A percentile compares a stretch with the other conserved stretches of the same genome.
phyloP scores from a whole-genome alignment of 2,329 filamentous ascomycete species.

The Fusarium metavorans region DNA sequence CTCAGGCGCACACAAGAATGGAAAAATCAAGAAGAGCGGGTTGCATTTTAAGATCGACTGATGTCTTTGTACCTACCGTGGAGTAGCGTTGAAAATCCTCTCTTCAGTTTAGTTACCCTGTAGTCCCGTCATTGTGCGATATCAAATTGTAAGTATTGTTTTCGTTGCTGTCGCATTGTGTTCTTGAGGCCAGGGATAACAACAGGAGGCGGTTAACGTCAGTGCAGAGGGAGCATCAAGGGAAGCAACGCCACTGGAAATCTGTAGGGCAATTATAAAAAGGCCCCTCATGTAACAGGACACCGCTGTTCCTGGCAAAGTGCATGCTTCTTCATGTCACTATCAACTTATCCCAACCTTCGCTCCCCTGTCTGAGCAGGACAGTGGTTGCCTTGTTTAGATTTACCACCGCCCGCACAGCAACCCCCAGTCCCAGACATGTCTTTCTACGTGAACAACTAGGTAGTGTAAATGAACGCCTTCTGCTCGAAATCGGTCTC shows the following conservation, averaged over 20 bases:
- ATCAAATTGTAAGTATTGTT: neutral
- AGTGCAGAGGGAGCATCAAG: neutral
- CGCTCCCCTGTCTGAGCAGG: neutral
- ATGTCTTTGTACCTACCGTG: neutral
- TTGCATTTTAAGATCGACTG: neutral
- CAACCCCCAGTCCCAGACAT: neutral
- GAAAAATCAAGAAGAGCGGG: too few species aligned
- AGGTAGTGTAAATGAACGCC: slow-evolving; percentile 14
- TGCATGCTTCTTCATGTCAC: neutral
- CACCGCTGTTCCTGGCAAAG: neutral
- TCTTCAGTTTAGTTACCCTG: neutral
- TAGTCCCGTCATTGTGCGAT: neutral
- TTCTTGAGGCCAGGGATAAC: neutral
- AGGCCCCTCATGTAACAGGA: neutral
- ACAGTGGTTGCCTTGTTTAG: neutral
- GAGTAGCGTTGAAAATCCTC: neutral
- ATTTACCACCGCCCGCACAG: neutral
- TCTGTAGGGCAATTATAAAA: neutral
- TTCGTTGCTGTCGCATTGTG: neutral
- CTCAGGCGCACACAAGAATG: neutral
- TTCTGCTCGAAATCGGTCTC: slow-evolving; percentile 15
- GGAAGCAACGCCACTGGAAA: neutral
- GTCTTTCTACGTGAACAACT: neutral
- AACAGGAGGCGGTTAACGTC: neutral
- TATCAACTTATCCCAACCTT: neutral